Evolutionary conservation across 108 stramenopile species (phyloP).

Genomic region (Nannochloropsis salina): DNA sequence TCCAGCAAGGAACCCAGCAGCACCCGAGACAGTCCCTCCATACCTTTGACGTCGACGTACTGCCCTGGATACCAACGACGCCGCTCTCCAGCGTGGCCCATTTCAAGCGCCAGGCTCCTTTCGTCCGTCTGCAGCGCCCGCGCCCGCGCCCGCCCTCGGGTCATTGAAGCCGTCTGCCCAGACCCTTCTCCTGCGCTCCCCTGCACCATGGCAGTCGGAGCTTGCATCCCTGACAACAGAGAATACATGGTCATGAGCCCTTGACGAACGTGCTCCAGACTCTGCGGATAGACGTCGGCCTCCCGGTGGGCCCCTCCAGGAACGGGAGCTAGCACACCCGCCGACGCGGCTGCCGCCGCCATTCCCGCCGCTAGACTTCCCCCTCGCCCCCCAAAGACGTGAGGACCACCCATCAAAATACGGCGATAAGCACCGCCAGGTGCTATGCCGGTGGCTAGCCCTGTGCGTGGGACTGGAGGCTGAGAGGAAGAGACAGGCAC

Average conservation of each 20-base stretch:
- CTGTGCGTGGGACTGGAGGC: not conserved
- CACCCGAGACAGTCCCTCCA: not conserved
- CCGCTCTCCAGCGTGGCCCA: not conserved
- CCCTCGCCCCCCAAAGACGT: not conserved
- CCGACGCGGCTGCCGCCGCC: conserved; percentile 9
- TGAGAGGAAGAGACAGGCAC: conserved; percentile 28
- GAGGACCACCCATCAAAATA: not conserved
- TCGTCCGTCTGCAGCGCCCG: too few species aligned
- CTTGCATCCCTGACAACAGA: conserved; percentile 58
- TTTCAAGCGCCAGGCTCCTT: not conserved
- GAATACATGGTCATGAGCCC: conserved; percentile 85
- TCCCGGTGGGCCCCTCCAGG: not conserved
- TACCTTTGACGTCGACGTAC: conserved; percentile 5
- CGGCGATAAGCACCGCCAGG: not conserved
- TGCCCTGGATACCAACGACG: not conserved
- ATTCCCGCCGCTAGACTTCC: not conserved
- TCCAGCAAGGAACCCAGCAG: too few species aligned
- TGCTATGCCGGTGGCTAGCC: not conserved
- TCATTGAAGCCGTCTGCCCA: too few species aligned
- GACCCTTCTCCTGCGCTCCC: not conserved
- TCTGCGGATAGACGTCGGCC: not conserved
- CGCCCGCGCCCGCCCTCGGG: too few species aligned
- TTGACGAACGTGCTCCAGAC: conserved; percentile 81
- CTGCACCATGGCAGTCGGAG: not conserved
- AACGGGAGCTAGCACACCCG: not conserved